A percentile compares a stretch with the other conserved stretches of the same genome.
These are phyloP conservation scores for Globisporangium uncinulatum DNA, from an alignment of 352 stramenopile species.

Conservation along the genomic window DNA sequence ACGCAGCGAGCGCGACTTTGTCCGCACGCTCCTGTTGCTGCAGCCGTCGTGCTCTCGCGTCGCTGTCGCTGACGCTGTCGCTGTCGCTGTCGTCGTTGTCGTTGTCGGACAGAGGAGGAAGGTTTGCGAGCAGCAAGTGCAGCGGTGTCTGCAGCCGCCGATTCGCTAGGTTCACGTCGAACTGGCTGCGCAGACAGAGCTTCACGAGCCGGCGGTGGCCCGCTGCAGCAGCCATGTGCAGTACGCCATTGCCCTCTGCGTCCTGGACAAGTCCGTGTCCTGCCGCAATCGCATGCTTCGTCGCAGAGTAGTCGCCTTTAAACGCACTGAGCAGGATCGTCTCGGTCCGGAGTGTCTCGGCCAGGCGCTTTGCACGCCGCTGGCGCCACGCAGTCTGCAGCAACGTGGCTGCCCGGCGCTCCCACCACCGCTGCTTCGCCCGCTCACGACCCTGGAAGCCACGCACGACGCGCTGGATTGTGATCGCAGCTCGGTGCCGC, in stretches of 20 bases:
- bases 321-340: conserved; percentile 62
- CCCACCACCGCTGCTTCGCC: conserved; percentile 29
- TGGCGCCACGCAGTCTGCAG: conserved; percentile 62
- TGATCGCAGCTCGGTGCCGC: conserved; percentile 35
- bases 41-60: conserved; percentile 7
- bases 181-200: conserved; percentile 63
- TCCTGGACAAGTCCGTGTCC: conserved; percentile 53
- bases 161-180: conserved; percentile 73
- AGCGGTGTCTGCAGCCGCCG: conserved; percentile 49
- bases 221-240: conserved; percentile 61
- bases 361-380: conserved; percentile 32
- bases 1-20: conserved; percentile 48
- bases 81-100: conserved; percentile 1
- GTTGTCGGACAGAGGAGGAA: conserved; percentile 12
- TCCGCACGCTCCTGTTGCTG: conserved; percentile 20
- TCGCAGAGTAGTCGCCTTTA: conserved; percentile 69
- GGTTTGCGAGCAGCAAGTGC: conserved; percentile 68
- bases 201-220: conserved; percentile 79
- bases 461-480: conserved; percentile 56
- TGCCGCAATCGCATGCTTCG: conserved; percentile 43
- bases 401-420: conserved; percentile 30
- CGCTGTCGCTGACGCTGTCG: not conserved
- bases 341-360: conserved; percentile 30
- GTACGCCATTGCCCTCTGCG: conserved; percentile 53
- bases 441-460: conserved; percentile 33